Conservation (phyloP, 2,329 filamentous ascomycete genomes). For the Neodidymelliopsis sp. region DNA sequence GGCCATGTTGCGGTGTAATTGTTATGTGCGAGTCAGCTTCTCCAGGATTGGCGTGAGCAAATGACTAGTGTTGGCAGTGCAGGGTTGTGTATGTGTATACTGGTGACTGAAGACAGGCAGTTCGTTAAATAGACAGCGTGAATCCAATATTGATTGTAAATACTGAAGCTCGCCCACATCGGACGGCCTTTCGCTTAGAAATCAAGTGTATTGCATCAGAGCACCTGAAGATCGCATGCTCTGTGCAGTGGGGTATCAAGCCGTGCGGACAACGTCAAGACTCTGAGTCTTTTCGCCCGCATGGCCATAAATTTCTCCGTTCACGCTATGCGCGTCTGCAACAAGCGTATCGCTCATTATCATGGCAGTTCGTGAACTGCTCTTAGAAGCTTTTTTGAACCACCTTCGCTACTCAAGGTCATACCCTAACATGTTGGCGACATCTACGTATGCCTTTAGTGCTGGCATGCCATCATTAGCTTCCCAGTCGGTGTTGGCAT, state of each 20-base stretch:
- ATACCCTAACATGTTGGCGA: too few species aligned
- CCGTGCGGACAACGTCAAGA: neutral
- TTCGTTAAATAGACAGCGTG: neutral
- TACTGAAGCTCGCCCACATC: constrained; percentile 1
- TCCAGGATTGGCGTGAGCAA: neutral
- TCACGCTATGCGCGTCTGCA: too few species aligned
- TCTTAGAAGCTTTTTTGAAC: too few species aligned
- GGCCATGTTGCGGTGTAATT: constrained; percentile 8
- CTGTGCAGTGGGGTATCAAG: constrained; percentile 24
- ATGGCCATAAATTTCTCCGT: neutral
- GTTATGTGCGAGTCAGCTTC: constrained; percentile 12
- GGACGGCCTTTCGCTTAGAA: constrained; percentile 29
- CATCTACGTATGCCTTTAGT: too few species aligned
- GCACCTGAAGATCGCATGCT: constrained; percentile 20
- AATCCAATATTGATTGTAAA: constrained; percentile 6
- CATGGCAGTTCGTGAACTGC: too few species aligned
- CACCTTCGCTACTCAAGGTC: too few species aligned
- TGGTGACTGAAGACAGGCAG: neutral
- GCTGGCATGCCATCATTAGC: too few species aligned
- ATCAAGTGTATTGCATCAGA: constrained; percentile 36
- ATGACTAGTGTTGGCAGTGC: constrained; percentile 11
- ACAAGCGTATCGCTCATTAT: too few species aligned
- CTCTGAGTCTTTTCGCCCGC: constrained; percentile 18
- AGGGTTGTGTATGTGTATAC: neutral
- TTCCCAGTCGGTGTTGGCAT: too few species aligned